Percentiles rank a stretch among this genome's conserved stretches.
These are phyloP conservation scores for Galerina sulciceps DNA, from an alignment of 768 basidiomycete species.

Conservation along the genomic window DNA sequence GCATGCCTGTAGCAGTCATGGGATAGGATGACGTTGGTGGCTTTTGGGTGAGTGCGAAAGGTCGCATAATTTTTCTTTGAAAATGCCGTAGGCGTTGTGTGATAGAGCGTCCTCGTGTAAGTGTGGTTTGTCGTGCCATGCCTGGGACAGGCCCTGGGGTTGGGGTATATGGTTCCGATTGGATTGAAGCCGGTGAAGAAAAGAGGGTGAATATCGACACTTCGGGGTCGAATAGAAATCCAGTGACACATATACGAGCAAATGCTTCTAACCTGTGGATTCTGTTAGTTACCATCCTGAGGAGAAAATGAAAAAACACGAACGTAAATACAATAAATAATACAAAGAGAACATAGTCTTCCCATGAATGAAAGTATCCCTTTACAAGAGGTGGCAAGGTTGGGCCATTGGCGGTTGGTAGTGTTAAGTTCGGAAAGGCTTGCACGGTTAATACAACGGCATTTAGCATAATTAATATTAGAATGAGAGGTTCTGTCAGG, in stretches of 20 bases:
- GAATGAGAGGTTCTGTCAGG: conserved; percentile 86
- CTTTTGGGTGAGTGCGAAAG: conserved; percentile 51
- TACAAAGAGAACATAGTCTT: conserved; percentile 83
- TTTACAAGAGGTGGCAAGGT: conserved; percentile 44
- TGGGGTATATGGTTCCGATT: conserved; percentile 32
- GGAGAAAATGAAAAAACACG: conserved; percentile 29
- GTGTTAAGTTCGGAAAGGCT: conserved; percentile 62
- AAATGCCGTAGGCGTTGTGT: conserved; percentile 49
- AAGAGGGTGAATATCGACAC: conserved; percentile 57
- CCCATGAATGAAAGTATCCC: conserved; percentile 90
- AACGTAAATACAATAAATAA: conserved; percentile 89
- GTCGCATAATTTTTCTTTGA: conserved; percentile 52
- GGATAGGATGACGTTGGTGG: conserved; percentile 32
- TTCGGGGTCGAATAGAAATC: conserved; percentile 87
- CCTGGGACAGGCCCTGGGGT: conserved; percentile 31
- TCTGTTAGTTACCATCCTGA: neutral
- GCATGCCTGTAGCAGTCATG: conserved; percentile 13
- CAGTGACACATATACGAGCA: conserved; percentile 88
- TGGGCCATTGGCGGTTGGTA: conserved; percentile 46
- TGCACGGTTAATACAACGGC: conserved; percentile 84
- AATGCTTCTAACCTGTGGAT: conserved; percentile 75
- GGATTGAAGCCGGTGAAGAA: conserved; percentile 37
- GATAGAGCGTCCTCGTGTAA: conserved; percentile 49
- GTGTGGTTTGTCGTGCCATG: conserved; percentile 38
- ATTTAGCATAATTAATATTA: conserved; percentile 83